Conservation (phyloP, 768 basidiomycete genomes). For the Solioccasus polychromus region DNA sequence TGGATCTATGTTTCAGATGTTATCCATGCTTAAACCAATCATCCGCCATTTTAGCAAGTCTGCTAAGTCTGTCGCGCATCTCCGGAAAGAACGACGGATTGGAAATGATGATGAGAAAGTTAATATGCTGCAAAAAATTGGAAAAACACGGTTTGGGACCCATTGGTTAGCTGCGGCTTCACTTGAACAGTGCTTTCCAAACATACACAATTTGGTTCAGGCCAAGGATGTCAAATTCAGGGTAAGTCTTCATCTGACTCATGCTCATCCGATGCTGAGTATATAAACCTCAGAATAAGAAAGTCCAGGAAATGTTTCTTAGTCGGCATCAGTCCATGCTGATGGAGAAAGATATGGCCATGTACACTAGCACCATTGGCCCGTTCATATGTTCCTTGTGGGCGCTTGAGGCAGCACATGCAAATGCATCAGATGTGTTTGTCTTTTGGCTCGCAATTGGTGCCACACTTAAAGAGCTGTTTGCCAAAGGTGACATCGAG, state of each 20-base stretch:
- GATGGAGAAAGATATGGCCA: neutral
- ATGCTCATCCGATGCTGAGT: neutral
- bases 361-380: neutral
- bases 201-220: neutral
- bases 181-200: conserved; percentile 1
- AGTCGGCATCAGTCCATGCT: neutral
- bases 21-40: neutral
- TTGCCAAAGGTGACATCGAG: neutral
- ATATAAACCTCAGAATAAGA: neutral
- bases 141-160: neutral
- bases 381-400: neutral
- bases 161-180: neutral
- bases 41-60: neutral
- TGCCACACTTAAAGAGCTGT: neutral
- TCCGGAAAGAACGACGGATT: neutral
- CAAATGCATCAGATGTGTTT: neutral
- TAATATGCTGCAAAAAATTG: neutral
- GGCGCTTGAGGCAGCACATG: neutral
- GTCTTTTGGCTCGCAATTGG: conserved; percentile 2
- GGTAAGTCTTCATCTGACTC: neutral
- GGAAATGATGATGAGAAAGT: neutral
- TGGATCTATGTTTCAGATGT: neutral
- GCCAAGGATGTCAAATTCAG: neutral
- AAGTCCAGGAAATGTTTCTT: neutral
- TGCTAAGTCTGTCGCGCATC: neutral